A percentile compares a stretch with the other conserved stretches of the same genome.
phyloP scores from a whole-genome alignment of 2,329 filamentous ascomycete species.

The Ramularia collo-cygni region DNA sequence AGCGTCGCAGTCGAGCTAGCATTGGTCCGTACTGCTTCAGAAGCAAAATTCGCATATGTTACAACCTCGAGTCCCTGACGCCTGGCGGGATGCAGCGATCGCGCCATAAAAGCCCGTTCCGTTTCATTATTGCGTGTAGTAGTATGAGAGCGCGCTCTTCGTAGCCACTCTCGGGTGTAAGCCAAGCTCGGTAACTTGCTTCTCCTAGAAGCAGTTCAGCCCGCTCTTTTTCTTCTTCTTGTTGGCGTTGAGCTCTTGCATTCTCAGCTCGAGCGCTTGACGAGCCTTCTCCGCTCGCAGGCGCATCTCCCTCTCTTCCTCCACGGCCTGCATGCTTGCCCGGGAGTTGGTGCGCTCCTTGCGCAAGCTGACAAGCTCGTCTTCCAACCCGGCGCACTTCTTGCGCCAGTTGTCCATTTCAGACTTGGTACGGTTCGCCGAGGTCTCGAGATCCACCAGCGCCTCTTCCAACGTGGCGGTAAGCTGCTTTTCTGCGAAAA shows the following conservation, averaged over 20 bases:
- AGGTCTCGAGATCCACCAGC: conserved; percentile 83
- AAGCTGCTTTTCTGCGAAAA: conserved; percentile 91
- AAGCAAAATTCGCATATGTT: too few relatives aligned
- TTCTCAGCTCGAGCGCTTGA: conserved; percentile 85
- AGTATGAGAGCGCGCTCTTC: too few relatives aligned
- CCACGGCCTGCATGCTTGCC: conserved; percentile 75
- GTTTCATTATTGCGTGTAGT: not conserved
- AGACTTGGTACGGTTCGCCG: conserved; percentile 83
- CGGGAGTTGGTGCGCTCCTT: conserved; percentile 53
- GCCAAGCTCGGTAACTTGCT: conserved; percentile 6
- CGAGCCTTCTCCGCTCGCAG: conserved; percentile 83
- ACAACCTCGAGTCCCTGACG: too few relatives aligned
- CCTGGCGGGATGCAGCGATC: not conserved
- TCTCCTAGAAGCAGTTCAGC: conserved; percentile 85
- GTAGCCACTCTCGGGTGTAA: too few relatives aligned
- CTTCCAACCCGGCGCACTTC: conserved; percentile 69
- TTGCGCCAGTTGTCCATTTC: conserved; percentile 89
- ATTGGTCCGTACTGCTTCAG: too few relatives aligned
- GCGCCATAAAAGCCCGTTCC: not conserved
- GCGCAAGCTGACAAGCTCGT: conserved; percentile 58
- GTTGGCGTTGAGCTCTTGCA: conserved; percentile 66
- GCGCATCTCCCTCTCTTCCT: conserved; percentile 91
- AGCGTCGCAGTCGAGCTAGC: too few relatives aligned
- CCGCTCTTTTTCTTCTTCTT: conserved; percentile 87
- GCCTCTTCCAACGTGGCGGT: conserved; percentile 94